Evolutionary conservation across 2,329 filamentous ascomycete genomes (phyloP).

Genomic region (Lojkania enalia): DNA sequence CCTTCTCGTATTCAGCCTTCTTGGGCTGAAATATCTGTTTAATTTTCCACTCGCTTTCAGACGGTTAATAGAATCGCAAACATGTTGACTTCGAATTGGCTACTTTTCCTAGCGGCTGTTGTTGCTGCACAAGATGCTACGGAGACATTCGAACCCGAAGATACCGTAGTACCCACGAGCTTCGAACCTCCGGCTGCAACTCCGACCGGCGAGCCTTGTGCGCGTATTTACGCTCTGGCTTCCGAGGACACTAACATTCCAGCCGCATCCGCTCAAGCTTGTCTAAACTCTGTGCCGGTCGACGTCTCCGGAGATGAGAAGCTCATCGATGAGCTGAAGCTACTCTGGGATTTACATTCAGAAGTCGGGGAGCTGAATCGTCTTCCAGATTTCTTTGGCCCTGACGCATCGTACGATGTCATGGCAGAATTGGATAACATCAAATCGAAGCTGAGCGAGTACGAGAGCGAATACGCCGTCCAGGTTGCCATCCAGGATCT

Average conservation of each 20-base stretch:
- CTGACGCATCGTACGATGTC: constrained; percentile 41
- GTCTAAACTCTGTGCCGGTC: constrained; percentile 39
- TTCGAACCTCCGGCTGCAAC: background rate
- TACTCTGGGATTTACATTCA: constrained; percentile 42
- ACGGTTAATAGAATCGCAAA: constrained; percentile 65
- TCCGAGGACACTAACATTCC: constrained; percentile 9
- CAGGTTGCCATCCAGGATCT: constrained; percentile 38
- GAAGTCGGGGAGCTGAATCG: constrained; percentile 40
- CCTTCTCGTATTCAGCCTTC: too few relatives aligned
- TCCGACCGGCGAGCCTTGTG: constrained; percentile 23
- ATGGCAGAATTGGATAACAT: constrained; percentile 39
- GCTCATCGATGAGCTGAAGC: constrained; percentile 36
- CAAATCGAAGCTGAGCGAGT: constrained; percentile 30
- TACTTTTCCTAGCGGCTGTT: constrained; percentile 2
- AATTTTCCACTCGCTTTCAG: too few relatives aligned
- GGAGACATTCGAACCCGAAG: background rate
- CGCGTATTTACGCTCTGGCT: constrained; percentile 12
- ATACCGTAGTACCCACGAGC: background rate
- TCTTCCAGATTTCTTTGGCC: constrained; percentile 39
- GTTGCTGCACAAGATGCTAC: constrained; percentile 1
- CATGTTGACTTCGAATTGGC: constrained; percentile 1
- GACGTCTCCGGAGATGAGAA: constrained; percentile 25
- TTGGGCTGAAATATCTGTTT: too few relatives aligned
- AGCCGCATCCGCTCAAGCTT: constrained; percentile 29
- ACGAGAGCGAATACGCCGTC: constrained; percentile 42